A percentile compares a stretch with the other conserved stretches of the same genome.
phyloP scores from a whole-genome alignment of 2,329 filamentous ascomycete genomes.

The Clonostachys byssicola region DNA sequence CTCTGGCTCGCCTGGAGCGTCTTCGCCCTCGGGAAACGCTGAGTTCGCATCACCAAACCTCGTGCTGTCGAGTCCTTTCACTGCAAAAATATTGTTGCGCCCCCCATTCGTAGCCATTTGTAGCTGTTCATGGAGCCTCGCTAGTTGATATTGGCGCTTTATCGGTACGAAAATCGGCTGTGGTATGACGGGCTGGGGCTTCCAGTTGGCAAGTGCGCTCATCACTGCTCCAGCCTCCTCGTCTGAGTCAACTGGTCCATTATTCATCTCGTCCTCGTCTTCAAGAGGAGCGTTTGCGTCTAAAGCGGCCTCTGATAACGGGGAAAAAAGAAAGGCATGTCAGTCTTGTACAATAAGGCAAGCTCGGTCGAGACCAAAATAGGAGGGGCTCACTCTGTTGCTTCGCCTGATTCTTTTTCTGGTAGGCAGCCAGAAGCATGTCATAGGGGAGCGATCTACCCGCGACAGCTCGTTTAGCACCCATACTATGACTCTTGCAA shows the following conservation, averaged over 20 bases:
- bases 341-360: constrained; percentile 6
- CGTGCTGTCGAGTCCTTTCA: constrained; percentile 45
- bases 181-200: constrained; percentile 72
- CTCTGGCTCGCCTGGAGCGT: constrained; percentile 56
- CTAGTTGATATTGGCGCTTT: constrained; percentile 58
- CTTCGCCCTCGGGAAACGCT: constrained; percentile 36
- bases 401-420: constrained; percentile 98
- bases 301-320: constrained; percentile 72
- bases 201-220: constrained; percentile 70
- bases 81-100: constrained; percentile 55
- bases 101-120: constrained; percentile 64
- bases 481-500: constrained; percentile 95
- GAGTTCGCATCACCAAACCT: constrained; percentile 22
- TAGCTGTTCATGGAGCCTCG: constrained; percentile 61
- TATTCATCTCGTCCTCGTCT: constrained; percentile 77
- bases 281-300: constrained; percentile 90
- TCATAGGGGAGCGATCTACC: constrained; percentile 87
- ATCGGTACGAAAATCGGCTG: constrained; percentile 60
- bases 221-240: constrained; percentile 91
- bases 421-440: constrained; percentile 82
- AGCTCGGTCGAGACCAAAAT: background rate
- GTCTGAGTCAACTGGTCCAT: constrained; percentile 84
- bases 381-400: constrained; percentile 72
- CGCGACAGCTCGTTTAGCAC: constrained; percentile 82
- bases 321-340: background rate